Base-by-base conservation (phyloP, 345 rosid species). In the Acer saccharum region DNA sequence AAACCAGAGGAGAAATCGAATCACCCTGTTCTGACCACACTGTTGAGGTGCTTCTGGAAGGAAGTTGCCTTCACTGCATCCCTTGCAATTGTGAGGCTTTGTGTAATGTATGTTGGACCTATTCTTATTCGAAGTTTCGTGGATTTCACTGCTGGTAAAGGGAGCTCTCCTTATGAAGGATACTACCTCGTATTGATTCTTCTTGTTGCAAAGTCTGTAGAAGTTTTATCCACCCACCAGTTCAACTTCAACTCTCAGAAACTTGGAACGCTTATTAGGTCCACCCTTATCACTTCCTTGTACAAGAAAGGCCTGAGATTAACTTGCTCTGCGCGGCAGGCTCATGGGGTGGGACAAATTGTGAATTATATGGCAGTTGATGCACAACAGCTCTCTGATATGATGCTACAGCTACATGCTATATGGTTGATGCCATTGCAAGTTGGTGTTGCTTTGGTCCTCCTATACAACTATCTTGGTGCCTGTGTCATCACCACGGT, bases 331-430 rank as follows among this genome's bases (percentile, higher is more conserved):
- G 94, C 97, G 44, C 90, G 98, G 25, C 98, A 95, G 75, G 88
- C 87, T 74, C 99, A 95, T 65, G 99, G 99, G 10, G 96, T 95
- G 1, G 98, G 99, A 18, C 99, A 93, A 81, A 95, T 93, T 63
- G 99, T 95, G 77, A 95, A 95, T 75, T 95, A 95, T 86, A 95
- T 95, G 99, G 94, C 99, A 35, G 98, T 95, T 5, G 99, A 95
- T 73, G 97, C 98, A 1, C 99, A 95, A 21, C 99, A 95, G 81
- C 94, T 95, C 69, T 93, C 98, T 18, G 99, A 95, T 70, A 93
- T 95, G 98, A 95, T 95, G 94, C 71, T 93, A 35, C 99, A 93
- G 89, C 88, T 95, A 64, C 99, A 95, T 80, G 77, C 96, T n/a
- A 80, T 93, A 57, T 95, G 99, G 99, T 80, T 93, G 74, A 95